A percentile compares a stretch with the other conserved stretches of the same genome.
Conservation (phyloP, 1,139 yeast species). For the Pichia sp. region DNA sequence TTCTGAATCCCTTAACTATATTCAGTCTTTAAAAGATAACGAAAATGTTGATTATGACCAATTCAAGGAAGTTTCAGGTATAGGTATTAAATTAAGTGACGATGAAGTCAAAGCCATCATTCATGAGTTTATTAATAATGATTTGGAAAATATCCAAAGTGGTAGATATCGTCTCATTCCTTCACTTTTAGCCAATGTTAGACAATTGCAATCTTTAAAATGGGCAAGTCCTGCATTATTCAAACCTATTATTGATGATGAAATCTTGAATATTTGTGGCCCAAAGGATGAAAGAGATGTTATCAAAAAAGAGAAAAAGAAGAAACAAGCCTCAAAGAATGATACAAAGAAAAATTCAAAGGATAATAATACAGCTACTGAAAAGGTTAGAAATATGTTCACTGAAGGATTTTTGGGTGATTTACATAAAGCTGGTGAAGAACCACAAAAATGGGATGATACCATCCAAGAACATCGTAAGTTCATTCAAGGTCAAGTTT, state of each 20-base stretch:
- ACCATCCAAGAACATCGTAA: constrained; percentile 72
- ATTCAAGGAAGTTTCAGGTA: constrained; percentile 68
- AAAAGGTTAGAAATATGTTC: constrained; percentile 72
- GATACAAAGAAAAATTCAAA: constrained; percentile 25
- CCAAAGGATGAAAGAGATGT: constrained; percentile 96
- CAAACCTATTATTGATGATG: constrained; percentile 79
- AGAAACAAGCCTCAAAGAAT: constrained; percentile 17
- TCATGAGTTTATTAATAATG: constrained; percentile 48
- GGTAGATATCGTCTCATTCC: constrained; percentile 78
- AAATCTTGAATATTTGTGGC: constrained; percentile 65
- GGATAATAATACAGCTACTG: constrained; percentile 10
- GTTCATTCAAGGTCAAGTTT: constrained; percentile 73
- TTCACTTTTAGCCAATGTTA: constrained; percentile 66
- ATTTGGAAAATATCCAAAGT: constrained; percentile 52
- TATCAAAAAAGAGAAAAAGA: constrained; percentile 70
- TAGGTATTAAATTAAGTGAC: constrained; percentile 66
- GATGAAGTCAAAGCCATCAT: constrained; percentile 59
- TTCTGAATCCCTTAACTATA: constrained; percentile 72
- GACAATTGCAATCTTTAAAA: constrained; percentile 64
- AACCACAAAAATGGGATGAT: constrained; percentile 84
- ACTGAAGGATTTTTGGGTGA: constrained; percentile 94
- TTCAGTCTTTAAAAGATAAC: constrained; percentile 41
- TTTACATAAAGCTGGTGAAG: constrained; percentile 91
- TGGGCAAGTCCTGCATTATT: constrained; percentile 89
- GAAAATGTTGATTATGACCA: constrained; percentile 38